phyloP scores from a whole-genome alignment of 331 rosid genomes.

The Pyrus hybrid region DNA sequence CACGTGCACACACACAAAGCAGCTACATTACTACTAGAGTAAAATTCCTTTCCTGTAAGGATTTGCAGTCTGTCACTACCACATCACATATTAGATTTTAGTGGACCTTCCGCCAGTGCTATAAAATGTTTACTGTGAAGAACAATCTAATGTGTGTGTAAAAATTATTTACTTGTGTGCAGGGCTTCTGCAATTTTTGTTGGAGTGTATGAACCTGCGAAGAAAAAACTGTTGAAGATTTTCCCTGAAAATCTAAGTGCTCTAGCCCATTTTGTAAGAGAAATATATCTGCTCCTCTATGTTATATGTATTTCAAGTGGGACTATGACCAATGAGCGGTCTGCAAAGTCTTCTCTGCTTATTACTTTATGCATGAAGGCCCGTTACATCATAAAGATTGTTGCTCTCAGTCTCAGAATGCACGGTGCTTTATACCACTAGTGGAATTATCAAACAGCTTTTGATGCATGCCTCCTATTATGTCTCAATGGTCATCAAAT shows the following conservation, averaged over 20 bases:
- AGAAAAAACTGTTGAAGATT: constrained; percentile 65
- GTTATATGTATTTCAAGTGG: neutral
- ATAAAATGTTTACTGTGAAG: neutral
- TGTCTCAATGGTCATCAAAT: neutral
- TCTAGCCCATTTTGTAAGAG: constrained; percentile 77
- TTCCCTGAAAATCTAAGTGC: constrained; percentile 83
- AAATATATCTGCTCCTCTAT: neutral
- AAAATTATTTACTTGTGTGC: constrained; percentile 18
- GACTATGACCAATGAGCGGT: neutral
- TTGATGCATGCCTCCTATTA: neutral
- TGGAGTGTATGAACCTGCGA: constrained; percentile 88
- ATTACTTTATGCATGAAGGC: neutral
- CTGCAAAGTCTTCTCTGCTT: neutral
- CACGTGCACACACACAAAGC: neutral
- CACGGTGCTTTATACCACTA: neutral
- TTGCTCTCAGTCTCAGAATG: neutral
- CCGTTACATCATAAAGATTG: neutral
- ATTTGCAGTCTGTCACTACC: too few relatives aligned
- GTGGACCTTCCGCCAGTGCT: too few relatives aligned
- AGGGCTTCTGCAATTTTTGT: constrained; percentile 95
- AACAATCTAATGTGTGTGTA: neutral
- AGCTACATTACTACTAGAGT: neutral
- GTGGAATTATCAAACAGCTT: neutral
- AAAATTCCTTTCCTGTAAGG: too few relatives aligned
- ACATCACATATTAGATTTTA: neutral